Percentiles rank a stretch among this genome's conserved stretches.
Conservation (phyloP, 805 yeast genomes). For the Komagataella ulmi region DNA sequence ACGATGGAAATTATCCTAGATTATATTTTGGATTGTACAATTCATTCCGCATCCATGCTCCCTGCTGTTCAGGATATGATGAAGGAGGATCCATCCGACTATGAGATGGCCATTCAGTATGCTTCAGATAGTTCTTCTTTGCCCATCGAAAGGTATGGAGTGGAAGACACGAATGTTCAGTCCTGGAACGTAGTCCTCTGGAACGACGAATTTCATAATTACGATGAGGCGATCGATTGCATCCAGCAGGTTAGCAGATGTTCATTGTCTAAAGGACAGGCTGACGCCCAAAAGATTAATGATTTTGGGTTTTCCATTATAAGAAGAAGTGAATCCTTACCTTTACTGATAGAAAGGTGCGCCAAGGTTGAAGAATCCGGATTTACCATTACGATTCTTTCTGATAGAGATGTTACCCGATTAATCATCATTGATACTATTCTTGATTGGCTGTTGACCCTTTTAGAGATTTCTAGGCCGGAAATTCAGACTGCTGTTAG, state of each 20-base stretch:
- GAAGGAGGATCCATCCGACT: background rate
- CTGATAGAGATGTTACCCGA: background rate
- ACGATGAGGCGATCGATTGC: constrained; percentile 37
- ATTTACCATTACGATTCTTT: background rate
- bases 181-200: constrained; percentile 45
- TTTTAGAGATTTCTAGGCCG: constrained; percentile 22
- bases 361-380: constrained; percentile 22
- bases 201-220: constrained; percentile 68
- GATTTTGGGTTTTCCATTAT: constrained; percentile 1
- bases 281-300: background rate
- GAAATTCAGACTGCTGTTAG: constrained; percentile 25
- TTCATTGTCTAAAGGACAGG: background rate
- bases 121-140: constrained; percentile 20
- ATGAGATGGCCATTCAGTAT: constrained; percentile 1
- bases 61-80: constrained; percentile 19
- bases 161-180: constrained; percentile 19
- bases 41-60: constrained; percentile 22
- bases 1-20: constrained; percentile 25
- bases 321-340: constrained; percentile 5
- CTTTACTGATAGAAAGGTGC: constrained; percentile 13
- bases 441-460: constrained; percentile 36
- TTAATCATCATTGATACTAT: constrained; percentile 22
- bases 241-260: constrained; percentile 12
- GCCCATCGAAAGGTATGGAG: constrained; percentile 19
- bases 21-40: constrained; percentile 28